Evolutionary conservation across 2,329 filamentous ascomycete species (phyloP), one percentile per base, ranked within the genome.

Genomic region (Falciphora oryzae): DNA sequence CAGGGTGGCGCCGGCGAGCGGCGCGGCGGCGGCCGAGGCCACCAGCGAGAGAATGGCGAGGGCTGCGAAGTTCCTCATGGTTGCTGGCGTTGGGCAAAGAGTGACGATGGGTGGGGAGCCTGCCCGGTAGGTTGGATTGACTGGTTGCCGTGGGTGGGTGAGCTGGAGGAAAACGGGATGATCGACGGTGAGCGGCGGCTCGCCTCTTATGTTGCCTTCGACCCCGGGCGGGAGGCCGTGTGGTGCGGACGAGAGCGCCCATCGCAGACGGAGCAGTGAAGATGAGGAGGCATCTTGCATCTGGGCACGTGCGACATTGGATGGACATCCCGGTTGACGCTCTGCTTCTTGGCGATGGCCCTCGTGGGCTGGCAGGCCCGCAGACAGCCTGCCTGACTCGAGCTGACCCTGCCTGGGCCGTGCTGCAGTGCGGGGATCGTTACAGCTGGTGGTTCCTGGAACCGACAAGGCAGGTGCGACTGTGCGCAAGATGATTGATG

Each of bases 61-160:
- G 61, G 18, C 22, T 25, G 38, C 27, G 14, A 53, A 29, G 27
- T 27, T 50, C 61, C n/a, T 62, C 61, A 62, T 62, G 28, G 14
- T 28, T n/a, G 35, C 18, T 25, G 27, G 7, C 11, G 57, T 2
- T 3, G 57, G 57, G 22, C 2, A n/a, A 53, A 53, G 44, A 53
- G 44, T n/a, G 44, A 53, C 22, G 44, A 11, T 10, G 44, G 44
- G 44, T 22, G 44, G 7, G 44, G 18, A 7, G 44, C 16, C 44
- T 53, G 44, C 44, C 22, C 44, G 44, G 6, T 50, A 14, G 13
- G 13, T 44, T 4, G 2, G 4, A 3, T 16, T 22, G 32, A 11
- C 38, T 44, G 38, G 4, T 44, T 7, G 13, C 38, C 38, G 38
- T 5, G 18, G 38, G 38, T 22, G 38, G 38, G 13, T 16, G 44